Evolutionary conservation across 805 yeast species (phyloP).

Genomic region (Hagleromyces aurorensis): DNA sequence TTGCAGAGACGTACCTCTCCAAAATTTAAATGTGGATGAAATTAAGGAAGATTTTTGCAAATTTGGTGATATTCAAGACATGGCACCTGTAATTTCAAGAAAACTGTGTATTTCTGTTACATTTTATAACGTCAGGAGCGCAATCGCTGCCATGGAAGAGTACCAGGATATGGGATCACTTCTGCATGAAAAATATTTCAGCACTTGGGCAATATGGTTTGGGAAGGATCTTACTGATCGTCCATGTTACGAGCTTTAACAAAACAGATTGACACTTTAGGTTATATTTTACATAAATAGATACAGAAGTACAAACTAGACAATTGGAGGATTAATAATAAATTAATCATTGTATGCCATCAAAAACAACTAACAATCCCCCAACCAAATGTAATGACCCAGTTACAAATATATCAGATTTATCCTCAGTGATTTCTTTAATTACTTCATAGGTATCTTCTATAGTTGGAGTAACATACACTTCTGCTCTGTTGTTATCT

Average conservation of each 20-base stretch:
- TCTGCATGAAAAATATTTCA: constrained; percentile 38
- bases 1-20: constrained; percentile 29
- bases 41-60: constrained; percentile 42
- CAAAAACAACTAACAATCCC: constrained; percentile 81
- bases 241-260: constrained; percentile 34
- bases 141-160: constrained; percentile 49
- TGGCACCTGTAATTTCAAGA: constrained; percentile 59
- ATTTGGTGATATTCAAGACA: constrained; percentile 55
- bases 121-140: constrained; percentile 49
- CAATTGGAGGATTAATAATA: constrained; percentile 1
- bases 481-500: constrained; percentile 34
- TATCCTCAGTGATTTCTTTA: constrained; percentile 30
- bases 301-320: background rate
- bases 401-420: constrained; percentile 74
- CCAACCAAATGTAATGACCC: constrained; percentile 95
- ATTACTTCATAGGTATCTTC: constrained; percentile 58
- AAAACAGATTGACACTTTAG: background rate
- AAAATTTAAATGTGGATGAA: constrained; percentile 39
- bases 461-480: constrained; percentile 60
- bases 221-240: constrained; percentile 60
- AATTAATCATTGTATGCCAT: constrained; percentile 27
- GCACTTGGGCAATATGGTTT: constrained; percentile 57
- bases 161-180: constrained; percentile 31
- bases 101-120: constrained; percentile 55
- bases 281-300: constrained; percentile 1